A percentile compares a stretch with the other conserved stretches of the same genome.
Evolutionary conservation across 2,329 filamentous ascomycete species (phyloP).

Genomic region (Zymoseptoria passerinii): DNA sequence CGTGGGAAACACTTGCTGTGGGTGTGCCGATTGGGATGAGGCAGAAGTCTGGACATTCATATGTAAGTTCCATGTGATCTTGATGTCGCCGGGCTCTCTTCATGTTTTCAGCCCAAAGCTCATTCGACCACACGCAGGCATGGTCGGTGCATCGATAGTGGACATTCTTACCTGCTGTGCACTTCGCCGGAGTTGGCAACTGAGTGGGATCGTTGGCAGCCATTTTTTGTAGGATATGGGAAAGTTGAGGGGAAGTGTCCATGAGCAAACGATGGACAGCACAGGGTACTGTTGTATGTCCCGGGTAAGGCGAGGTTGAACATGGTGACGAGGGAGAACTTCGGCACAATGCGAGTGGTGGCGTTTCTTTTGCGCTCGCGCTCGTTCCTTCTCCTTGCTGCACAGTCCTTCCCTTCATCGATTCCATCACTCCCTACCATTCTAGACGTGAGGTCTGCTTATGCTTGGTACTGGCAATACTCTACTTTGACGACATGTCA

Average conservation of each 20-base stretch:
- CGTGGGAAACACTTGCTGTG: conserved; percentile 45
- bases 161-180: conserved; percentile 49
- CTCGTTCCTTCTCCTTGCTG: neutral
- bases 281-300: neutral
- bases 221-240: conserved; percentile 23
- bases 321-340: neutral
- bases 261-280: conserved; percentile 6
- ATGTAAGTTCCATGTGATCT: neutral
- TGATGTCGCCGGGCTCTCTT: neutral
- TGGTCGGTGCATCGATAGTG: too few species aligned
- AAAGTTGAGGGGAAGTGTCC: conserved; percentile 26
- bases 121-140: too few species aligned
- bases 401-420: neutral
- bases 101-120: too few species aligned
- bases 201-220: conserved; percentile 22
- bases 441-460: neutral
- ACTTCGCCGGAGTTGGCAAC: conserved; percentile 58
- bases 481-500: neutral
- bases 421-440: neutral
- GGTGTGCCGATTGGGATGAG: conserved; percentile 64
- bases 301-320: neutral
- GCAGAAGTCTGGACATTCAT: conserved; percentile 60
- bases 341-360: neutral
- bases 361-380: neutral
- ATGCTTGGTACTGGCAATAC: neutral